These are phyloP conservation scores for Zychaea mexicana DNA, from an alignment of 371 early-diverging fungal genomes.

Conservation along the genomic window DNA sequence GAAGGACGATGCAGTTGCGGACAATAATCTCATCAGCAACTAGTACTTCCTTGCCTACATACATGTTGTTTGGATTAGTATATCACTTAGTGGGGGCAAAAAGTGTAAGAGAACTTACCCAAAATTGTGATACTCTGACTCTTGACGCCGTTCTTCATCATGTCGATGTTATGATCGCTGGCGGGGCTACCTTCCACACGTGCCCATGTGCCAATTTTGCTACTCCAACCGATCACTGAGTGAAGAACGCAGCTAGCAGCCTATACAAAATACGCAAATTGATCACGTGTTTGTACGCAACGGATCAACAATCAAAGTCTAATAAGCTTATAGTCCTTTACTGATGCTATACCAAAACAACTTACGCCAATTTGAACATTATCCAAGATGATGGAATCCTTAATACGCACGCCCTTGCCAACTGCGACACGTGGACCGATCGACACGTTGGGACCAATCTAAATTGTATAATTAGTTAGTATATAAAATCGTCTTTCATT, in stretches of 20 bases:
- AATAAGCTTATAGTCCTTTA: conserved; percentile 9
- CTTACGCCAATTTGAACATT: conserved; percentile 88
- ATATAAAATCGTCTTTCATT: no score
- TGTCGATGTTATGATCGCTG: conserved; percentile 58
- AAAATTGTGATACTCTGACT: conserved; percentile 90
- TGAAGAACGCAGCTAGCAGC: conserved; percentile 80
- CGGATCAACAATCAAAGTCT: conserved; percentile 33
- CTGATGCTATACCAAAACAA: conserved; percentile 16
- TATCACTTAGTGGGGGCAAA: background rate
- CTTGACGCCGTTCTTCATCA: conserved; percentile 89
- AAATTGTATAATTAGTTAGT: no score
- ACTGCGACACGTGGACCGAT: conserved; percentile 93
- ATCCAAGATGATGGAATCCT: conserved; percentile 95
- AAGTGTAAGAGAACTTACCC: conserved; percentile 62
- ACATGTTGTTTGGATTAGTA: conserved; percentile 47
- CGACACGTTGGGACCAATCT: conserved; percentile 95
- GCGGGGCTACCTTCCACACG: conserved; percentile 90
- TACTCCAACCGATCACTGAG: conserved; percentile 96
- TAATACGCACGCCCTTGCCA: conserved; percentile 94
- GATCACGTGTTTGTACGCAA: background rate
- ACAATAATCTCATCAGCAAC: conserved; percentile 92
- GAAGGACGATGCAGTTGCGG: conserved; percentile 95
- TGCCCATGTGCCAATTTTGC: conserved; percentile 91
- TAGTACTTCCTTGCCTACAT: conserved; percentile 77
- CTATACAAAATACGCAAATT: conserved; percentile 18